Conservation (phyloP, 306 rosid genomes). For the Astragalus membranaceus region DNA sequence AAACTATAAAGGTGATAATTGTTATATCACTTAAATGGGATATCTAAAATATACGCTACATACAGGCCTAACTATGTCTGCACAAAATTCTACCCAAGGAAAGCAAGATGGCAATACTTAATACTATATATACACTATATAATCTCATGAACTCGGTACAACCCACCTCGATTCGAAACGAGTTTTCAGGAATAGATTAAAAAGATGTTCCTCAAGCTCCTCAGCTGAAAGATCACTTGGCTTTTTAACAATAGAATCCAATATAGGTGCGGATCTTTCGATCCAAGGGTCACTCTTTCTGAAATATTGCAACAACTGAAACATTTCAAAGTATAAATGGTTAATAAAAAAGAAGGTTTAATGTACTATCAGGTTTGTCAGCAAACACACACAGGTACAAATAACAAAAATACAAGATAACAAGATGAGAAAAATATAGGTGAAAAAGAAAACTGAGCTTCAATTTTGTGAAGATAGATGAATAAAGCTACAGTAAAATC, state of each 20-base stretch:
- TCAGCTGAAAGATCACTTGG: slow-evolving; percentile 30
- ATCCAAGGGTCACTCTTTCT: slow-evolving; percentile 66
- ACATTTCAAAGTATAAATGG: slow-evolving; percentile 23
- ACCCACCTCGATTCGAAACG: slow-evolving; percentile 69
- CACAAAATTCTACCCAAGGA: not conserved
- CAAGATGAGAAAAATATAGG: not conserved
- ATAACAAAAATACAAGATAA: not conserved
- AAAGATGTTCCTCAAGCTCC: slow-evolving; percentile 49
- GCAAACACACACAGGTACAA: not conserved
- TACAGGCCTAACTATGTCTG: not conserved
- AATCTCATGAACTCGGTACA: not conserved
- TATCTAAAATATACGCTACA: not conserved
- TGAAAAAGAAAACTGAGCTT: not conserved
- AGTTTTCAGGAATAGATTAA: slow-evolving; percentile 40
- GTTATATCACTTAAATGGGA: not conserved
- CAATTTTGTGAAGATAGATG: slow-evolving; percentile 3
- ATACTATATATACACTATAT: not conserved
- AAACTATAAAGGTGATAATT: not conserved
- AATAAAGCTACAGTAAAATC: not conserved
- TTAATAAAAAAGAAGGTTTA: not conserved
- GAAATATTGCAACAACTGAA: slow-evolving; percentile 60
- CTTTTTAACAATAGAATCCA: not conserved
- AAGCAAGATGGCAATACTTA: not conserved
- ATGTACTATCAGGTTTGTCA: not conserved
- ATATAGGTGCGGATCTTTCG: slow-evolving; percentile 20